Base-by-base conservation (phyloP, 768 basidiomycete genomes). In the Boletus rubroflammeus region DNA sequence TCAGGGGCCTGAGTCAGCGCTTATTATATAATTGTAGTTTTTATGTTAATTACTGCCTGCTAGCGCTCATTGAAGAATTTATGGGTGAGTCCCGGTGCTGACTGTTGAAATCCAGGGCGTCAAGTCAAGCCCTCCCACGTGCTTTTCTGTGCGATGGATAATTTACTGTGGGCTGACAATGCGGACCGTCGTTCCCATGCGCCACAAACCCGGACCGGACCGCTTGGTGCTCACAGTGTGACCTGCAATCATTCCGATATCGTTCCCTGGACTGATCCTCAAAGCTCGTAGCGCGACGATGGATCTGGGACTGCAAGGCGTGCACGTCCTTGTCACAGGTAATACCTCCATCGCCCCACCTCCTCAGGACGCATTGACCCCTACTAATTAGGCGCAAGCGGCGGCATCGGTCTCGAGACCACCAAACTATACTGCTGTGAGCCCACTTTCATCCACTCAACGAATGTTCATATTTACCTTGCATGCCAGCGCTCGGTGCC, bases 381-480 rank as follows among this genome's bases (percentile, higher is more conserved):
- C 11, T 40, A 19, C 11, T 40, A 19, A 25, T 82, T 63, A 84
- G 88, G 88, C 46, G 86, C 87, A 2, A 87, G 82, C 59, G 87
- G 88, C 3, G 88, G 86, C 0, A 90, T 91, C 35, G 88, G 88
- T 9, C 73, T 87, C 1, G 83, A 80, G 60, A 86, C 83, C 5
- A 74, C 75, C 15, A 73, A 73, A 11, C 62, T 79, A 0, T 90
- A 83, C 64, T 75, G 84, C 29, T 74, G 86, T 83, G 54, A 64
- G 74, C 70, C 28, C 50, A 13, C 2, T 14, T 15, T 36, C 8
- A 26, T n/a, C 32, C 17, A 25, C 5, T 38, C 34, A n/a, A 14
- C 21, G 25, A 47, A 40, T 23, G 4, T 6, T 23, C 28, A n/a
- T 14, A 31, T 23, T 21, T 15, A 29, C 7, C n/a, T 36, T 7